Percentiles rank a stretch among this genome's conserved stretches.
These are phyloP conservation scores for Colletotrichum sp. DNA, from an alignment of 2,329 filamentous ascomycete genomes.

Conservation along the genomic window DNA sequence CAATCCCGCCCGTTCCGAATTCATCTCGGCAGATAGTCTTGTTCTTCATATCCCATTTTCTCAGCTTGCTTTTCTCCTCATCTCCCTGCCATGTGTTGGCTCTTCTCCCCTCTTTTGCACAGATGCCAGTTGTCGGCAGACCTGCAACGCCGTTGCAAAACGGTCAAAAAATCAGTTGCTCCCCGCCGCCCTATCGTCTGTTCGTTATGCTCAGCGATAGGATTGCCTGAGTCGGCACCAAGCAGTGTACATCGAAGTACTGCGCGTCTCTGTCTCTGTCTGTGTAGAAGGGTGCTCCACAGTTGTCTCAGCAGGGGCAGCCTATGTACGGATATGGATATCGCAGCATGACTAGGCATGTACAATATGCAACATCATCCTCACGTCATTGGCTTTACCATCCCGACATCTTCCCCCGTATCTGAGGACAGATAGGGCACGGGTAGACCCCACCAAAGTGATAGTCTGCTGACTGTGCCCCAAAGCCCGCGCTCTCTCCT, in stretches of 20 bases:
- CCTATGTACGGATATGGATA: background rate
- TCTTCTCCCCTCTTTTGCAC: background rate
- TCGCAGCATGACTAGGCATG: background rate
- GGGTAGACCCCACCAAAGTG: background rate
- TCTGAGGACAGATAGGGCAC: background rate
- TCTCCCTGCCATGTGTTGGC: background rate
- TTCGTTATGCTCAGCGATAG: background rate
- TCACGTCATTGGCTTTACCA: slow-evolving; percentile 2
- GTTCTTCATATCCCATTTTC: no score
- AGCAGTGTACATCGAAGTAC: background rate
- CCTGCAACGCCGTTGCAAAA: background rate
- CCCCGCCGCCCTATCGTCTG: background rate
- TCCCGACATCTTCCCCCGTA: background rate
- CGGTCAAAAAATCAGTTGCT: background rate
- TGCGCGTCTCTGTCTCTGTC: background rate
- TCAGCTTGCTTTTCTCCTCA: background rate
- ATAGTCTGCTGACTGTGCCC: background rate
- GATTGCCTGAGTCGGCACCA: background rate
- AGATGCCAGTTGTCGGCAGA: background rate
- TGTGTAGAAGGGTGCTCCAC: background rate
- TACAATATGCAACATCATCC: background rate
- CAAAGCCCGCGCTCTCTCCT: background rate
- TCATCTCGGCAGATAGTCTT: background rate
- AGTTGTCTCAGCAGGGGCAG: background rate
- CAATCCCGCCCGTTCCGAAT: background rate